phyloP scores from a whole-genome alignment of 2,329 filamentous ascomycete species.

The Fusarium papillatum region DNA sequence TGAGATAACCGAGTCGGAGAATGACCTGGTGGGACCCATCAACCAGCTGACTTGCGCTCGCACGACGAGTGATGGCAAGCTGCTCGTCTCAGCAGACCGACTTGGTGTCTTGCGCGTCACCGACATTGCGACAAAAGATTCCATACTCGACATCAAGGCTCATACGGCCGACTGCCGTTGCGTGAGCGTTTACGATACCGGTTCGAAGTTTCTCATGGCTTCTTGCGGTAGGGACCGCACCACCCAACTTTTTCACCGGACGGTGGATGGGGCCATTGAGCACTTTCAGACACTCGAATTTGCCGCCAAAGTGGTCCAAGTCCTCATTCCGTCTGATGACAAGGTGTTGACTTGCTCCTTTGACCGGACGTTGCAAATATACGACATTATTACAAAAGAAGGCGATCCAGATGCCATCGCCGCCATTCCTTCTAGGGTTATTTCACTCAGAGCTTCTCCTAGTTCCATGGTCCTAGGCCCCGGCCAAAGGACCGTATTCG shows the following conservation, averaged over 20 bases:
- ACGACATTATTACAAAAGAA: slow-evolving; percentile 82
- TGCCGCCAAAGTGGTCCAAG: slow-evolving; percentile 84
- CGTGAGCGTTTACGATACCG: slow-evolving; percentile 78
- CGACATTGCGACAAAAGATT: slow-evolving; percentile 71
- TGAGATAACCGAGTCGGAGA: slow-evolving; percentile 68
- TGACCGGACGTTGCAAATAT: slow-evolving; percentile 88
- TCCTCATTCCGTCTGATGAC: slow-evolving; percentile 80
- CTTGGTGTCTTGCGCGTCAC: slow-evolving; percentile 84
- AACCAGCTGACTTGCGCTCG: slow-evolving; percentile 74
- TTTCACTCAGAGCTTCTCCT: slow-evolving; percentile 89
- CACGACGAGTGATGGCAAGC: slow-evolving; percentile 71
- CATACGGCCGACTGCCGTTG: slow-evolving; percentile 89
- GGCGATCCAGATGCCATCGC: slow-evolving; percentile 75
- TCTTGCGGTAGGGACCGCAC: slow-evolving; percentile 91
- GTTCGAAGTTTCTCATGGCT: slow-evolving; percentile 76
- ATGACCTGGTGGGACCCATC: slow-evolving; percentile 61
- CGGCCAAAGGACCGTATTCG: slow-evolving; percentile 70
- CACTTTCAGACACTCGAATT: slow-evolving; percentile 96
- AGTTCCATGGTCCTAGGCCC: slow-evolving; percentile 83
- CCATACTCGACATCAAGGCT: slow-evolving; percentile 82
- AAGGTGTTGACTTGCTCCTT: slow-evolving; percentile 88
- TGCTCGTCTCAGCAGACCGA: slow-evolving; percentile 88
- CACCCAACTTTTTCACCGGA: slow-evolving; percentile 86
- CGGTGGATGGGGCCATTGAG: slow-evolving; percentile 71
- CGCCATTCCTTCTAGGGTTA: slow-evolving; percentile 81